phyloP scores from a whole-genome alignment of 768 basidiomycete species.

The Infundibulicybe gibba region DNA sequence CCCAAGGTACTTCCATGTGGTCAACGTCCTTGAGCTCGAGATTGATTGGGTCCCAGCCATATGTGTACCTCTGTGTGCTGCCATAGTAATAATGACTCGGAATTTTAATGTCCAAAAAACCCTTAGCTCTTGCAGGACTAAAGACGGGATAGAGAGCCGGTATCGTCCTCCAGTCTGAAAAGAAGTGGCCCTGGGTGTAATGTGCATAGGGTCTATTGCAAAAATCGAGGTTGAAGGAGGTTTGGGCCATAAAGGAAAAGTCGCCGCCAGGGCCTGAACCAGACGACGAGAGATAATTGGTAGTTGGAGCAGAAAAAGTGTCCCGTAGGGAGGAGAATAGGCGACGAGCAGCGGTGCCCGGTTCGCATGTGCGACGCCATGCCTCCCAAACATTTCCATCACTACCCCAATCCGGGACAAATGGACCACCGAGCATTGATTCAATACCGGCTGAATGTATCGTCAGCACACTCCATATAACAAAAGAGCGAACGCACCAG shows the following conservation, averaged over 20 bases:
- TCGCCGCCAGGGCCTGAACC: constrained; percentile 38
- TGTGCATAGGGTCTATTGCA: constrained; percentile 82
- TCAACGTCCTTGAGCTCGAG: constrained; percentile 74
- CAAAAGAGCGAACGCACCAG: constrained; percentile 19
- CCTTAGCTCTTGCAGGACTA: constrained; percentile 83
- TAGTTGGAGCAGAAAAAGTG: constrained; percentile 26
- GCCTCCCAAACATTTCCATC: constrained; percentile 92
- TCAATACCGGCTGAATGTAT: constrained; percentile 42
- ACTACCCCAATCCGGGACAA: constrained; percentile 82
- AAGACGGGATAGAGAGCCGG: constrained; percentile 90
- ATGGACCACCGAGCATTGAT: constrained; percentile 56
- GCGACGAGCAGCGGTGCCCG: constrained; percentile 73
- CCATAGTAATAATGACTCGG: constrained; percentile 97
- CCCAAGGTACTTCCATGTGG: constrained; percentile 87
- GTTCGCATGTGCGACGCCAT: constrained; percentile 87
- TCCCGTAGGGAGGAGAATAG: constrained; percentile 76
- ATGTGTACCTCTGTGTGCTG: constrained; percentile 78
- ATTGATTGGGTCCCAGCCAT: constrained; percentile 83
- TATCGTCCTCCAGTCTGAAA: constrained; percentile 93
- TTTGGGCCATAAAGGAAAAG: constrained; percentile 58
- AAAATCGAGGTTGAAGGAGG: constrained; percentile 71
- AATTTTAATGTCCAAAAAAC: constrained; percentile 88
- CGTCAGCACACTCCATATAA: constrained; percentile 9
- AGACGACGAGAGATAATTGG: constrained; percentile 21
- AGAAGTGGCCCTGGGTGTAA: constrained; percentile 91